Evolutionary conservation across 352 stramenopile species (phyloP).

Genomic region (Sclerospora graminicola): DNA sequence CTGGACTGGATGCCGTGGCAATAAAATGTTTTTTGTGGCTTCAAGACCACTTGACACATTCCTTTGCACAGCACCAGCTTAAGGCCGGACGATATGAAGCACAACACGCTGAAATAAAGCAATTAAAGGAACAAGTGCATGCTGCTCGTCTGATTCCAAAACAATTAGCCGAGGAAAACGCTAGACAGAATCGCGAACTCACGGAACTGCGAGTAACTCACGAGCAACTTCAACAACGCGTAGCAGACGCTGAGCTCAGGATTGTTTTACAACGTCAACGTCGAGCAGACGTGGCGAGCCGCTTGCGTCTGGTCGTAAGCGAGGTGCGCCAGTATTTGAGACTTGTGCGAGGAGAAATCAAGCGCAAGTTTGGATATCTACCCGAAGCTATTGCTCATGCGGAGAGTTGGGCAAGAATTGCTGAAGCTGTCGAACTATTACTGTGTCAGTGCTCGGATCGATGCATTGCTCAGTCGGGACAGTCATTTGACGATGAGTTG

Average conservation of each 20-base stretch:
- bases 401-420: conserved; percentile 46
- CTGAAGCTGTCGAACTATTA: conserved; percentile 46
- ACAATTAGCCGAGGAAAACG: conserved; percentile 19
- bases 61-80: conserved; percentile 32
- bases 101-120: conserved; percentile 36
- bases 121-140: conserved; percentile 22
- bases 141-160: conserved; percentile 11
- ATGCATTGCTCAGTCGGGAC: conserved; percentile 4
- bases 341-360: conserved; percentile 59
- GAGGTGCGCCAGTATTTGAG: conserved; percentile 64
- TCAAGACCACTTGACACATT: conserved; percentile 34
- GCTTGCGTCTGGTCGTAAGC: conserved; percentile 39
- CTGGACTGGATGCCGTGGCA: conserved; percentile 32
- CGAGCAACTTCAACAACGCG: conserved; percentile 12
- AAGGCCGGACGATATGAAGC: conserved; percentile 35
- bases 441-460: conserved; percentile 19
- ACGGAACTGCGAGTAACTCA: conserved; percentile 17
- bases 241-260: conserved; percentile 4
- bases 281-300: conserved; percentile 26
- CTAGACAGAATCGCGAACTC: conserved; percentile 20
- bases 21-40: conserved; percentile 48
- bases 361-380: conserved; percentile 73
- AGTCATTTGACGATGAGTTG: conserved; percentile 3
- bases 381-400: conserved; percentile 61
- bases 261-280: conserved; percentile 16